Evolutionary conservation across 129 eudicot genomes (phyloP), one percentile per base, ranked within the genome.

Genomic region (Gnaphalium uliginosum): DNA sequence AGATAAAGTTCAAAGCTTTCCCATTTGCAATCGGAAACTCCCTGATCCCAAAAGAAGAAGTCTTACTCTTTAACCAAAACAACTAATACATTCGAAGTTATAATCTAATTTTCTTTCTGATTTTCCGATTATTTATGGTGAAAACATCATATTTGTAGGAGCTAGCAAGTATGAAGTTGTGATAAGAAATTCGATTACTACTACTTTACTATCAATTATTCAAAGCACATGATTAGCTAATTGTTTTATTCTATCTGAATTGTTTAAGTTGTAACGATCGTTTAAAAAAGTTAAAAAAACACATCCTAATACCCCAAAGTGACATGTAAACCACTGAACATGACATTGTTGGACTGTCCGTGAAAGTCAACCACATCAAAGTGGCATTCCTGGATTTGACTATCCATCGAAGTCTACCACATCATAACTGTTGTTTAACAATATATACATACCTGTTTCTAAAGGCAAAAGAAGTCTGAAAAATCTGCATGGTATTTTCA

Each of bases 401-500:
- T 33, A 33, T 33, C 7, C 2, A 35, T 7, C 41, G 5, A 35
- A 35, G 41, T 35, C 41, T 3, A 35, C 41, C 3, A 41, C 48
- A 41, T 41, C 48, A 41, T 1, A 0, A 41, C 4, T 41, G 8
- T 59, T 14, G 17, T 58, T 19, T 27, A 25, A 15, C 24, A 35
- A 22, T 25, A 66, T 46, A 73, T 54, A 53, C 23, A 14, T 83
- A 91, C 99, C 92, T 95, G 88, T 91, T 89, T 67, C 97, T 86
- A 57, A 83, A 91, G 24, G 94, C 92, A 73, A 81, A 91, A 41
- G 92, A 87, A 68, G 93, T 91, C 66, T 78, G 73, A 56, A 69
- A 91, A 27, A 89, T 80, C 78, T 91, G 97, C 97, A 95, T 87
- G 18, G 96, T 91, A n/a, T 66, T 70, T 19, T 86, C 85, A 21